Conservation (phyloP, 257 asterid species). For the Fraxinus excelsior region DNA sequence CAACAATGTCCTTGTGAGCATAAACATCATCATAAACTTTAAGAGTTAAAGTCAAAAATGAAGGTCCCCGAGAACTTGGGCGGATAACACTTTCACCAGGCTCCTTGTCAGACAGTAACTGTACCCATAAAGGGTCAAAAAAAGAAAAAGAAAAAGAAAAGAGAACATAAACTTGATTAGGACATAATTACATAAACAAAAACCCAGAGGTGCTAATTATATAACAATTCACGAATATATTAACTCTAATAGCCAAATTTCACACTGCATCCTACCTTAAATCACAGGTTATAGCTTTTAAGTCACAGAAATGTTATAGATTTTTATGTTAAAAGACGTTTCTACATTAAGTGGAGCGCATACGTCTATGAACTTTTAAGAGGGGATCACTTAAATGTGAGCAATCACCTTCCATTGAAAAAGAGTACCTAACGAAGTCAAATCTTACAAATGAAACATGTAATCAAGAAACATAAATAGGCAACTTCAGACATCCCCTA, state of each 20-base stretch:
- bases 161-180: neutral
- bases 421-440: neutral
- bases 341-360: neutral
- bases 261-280: neutral
- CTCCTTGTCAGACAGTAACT: constrained; percentile 81
- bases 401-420: neutral
- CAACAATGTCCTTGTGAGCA: constrained; percentile 87
- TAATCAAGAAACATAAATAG: neutral
- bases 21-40: constrained; percentile 77
- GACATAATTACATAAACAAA: neutral
- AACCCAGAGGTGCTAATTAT: neutral
- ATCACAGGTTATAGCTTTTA: neutral
- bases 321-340: neutral
- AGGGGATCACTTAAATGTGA: neutral
- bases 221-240: neutral
- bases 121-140: constrained; percentile 15
- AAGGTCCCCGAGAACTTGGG: constrained; percentile 93
- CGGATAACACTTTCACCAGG: constrained; percentile 88
- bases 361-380: neutral
- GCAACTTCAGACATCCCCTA: neutral
- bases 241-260: neutral
- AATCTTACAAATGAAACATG: neutral
- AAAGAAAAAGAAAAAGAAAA: too few species aligned
- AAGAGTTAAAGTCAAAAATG: constrained; percentile 75
- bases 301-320: neutral